These are phyloP conservation scores for Suillus alpinus DNA, from an alignment of 768 basidiomycete genomes.

Conservation along the genomic window DNA sequence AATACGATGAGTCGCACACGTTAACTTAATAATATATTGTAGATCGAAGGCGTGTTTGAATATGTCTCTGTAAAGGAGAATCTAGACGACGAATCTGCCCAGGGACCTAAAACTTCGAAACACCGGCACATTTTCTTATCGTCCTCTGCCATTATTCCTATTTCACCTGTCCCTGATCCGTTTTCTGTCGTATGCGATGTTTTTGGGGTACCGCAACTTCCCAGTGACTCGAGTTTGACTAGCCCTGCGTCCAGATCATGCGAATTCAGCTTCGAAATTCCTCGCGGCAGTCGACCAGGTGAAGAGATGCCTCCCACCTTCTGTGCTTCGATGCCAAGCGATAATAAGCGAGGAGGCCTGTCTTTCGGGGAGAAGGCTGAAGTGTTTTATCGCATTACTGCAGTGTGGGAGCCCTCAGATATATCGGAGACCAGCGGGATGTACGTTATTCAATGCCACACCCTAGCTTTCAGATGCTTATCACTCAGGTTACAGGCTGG, in stretches of 20 bases:
- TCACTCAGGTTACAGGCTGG: constrained; percentile 41
- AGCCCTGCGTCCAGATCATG: constrained; percentile 30
- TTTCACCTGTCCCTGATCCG: constrained; percentile 29
- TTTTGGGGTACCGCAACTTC: constrained; percentile 44
- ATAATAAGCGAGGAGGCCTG: constrained; percentile 21
- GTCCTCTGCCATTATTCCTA: constrained; percentile 41
- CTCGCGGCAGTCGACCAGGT: constrained; percentile 43
- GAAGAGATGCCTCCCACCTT: constrained; percentile 67
- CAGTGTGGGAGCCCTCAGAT: constrained; percentile 55
- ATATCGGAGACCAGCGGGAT: constrained; percentile 40
- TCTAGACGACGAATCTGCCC: constrained; percentile 16
- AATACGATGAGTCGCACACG: background rate
- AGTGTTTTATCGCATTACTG: constrained; percentile 55
- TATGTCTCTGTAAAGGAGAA: constrained; percentile 33
- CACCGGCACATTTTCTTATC: constrained; percentile 49
- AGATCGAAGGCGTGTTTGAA: constrained; percentile 66
- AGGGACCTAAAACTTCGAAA: constrained; percentile 20
- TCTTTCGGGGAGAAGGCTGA: constrained; percentile 34
- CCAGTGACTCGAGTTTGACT: constrained; percentile 41
- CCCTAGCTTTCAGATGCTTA: constrained; percentile 6
- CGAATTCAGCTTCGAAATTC: constrained; percentile 57
- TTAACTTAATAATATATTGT: constrained; percentile 7
- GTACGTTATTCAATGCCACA: constrained; percentile 37
- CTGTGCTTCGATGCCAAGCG: constrained; percentile 34
- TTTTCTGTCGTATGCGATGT: constrained; percentile 25